Base-by-base conservation (phyloP, 345 rosid species). In the Linum tenue region DNA sequence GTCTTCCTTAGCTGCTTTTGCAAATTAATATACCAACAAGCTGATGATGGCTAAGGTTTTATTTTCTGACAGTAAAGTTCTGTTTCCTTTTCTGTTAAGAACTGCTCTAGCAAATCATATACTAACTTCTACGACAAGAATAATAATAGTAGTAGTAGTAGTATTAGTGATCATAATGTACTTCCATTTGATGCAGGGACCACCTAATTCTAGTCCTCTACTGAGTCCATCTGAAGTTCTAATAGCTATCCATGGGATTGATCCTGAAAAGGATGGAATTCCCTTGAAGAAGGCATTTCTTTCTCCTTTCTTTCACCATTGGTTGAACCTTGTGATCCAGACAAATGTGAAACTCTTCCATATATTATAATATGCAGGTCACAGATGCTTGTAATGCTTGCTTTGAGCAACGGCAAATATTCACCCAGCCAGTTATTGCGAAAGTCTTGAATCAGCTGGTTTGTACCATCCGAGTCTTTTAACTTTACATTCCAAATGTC, bases 371-470 rank as follows among this genome's bases (percentile, higher is more conserved):
- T 78, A 56, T 64, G 60, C 87, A 94, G 99, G 78, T 94, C 65
- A 94, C 89, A 42, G 99, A 90, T 78, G 97, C 97, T 68, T 94
- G 97, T 69, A 94, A 88, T 74, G 80, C 88, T 68, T 94, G 97
- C 76, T 94, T 90, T 78, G 96, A 87, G 75, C 97, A 86, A 65
- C 81, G 86, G 37, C 84, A 88, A 63, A 82, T 79, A 69, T 94
- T 94, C 77, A 90, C 96, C 62, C 99, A 90, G 74, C 97, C 85
- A 80, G 91, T 94, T 79, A 80, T 94, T 58, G 99, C 99, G 3
- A 77, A 92, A 67, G 99, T 90, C 75, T 77, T 94, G 83, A 90
- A 94, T 85, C 99, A 94, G 63, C 76, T 94, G 99, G 99, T 92
- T 53, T 72, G 86, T 79, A 58, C 59, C 56, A 70, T 55, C 39